These are phyloP conservation scores for Mycena chlorophos DNA, from an alignment of 768 basidiomycete genomes.

Conservation along the genomic window DNA sequence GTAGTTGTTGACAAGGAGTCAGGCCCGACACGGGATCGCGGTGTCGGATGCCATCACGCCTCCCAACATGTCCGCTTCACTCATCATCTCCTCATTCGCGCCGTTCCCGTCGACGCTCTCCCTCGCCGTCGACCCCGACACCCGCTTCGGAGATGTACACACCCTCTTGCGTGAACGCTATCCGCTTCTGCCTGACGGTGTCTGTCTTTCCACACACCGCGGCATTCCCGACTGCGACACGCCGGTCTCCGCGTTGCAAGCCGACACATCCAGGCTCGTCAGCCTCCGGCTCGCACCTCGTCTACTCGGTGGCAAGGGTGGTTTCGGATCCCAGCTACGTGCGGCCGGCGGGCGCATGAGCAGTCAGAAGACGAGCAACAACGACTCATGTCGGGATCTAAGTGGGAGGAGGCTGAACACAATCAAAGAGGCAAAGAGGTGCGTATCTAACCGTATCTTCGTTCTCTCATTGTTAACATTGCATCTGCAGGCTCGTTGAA, in stretches of 20 bases:
- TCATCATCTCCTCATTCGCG: constrained; percentile 61
- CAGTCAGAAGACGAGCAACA: constrained; percentile 91
- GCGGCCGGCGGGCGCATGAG: constrained; percentile 98
- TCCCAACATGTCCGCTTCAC: constrained; percentile 9
- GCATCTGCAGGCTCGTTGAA: constrained; percentile 64
- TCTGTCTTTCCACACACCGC: constrained; percentile 43
- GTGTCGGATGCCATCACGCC: neutral
- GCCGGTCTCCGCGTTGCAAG: constrained; percentile 27
- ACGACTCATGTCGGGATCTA: constrained; percentile 92
- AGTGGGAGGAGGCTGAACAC: constrained; percentile 88
- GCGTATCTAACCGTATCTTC: constrained; percentile 25
- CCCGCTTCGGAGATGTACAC: constrained; percentile 42
- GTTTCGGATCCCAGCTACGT: constrained; percentile 93
- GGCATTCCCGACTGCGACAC: constrained; percentile 37
- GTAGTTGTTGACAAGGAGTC: neutral
- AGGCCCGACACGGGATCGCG: neutral
- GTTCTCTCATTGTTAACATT: neutral
- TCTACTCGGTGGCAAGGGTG: constrained; percentile 90
- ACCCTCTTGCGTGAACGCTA: constrained; percentile 47
- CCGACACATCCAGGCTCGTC: constrained; percentile 43
- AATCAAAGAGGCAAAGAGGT: constrained; percentile 96
- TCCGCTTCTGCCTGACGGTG: constrained; percentile 44
- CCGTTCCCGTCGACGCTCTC: constrained; percentile 61
- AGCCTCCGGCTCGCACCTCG: constrained; percentile 72
- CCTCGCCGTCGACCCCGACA: constrained; percentile 44